Evolutionary conservation across 495 filamentous ascomycete genomes (phyloP), one percentile per base, ranked within the genome.

Genomic region (Lindgomyces ingoldianus): DNA sequence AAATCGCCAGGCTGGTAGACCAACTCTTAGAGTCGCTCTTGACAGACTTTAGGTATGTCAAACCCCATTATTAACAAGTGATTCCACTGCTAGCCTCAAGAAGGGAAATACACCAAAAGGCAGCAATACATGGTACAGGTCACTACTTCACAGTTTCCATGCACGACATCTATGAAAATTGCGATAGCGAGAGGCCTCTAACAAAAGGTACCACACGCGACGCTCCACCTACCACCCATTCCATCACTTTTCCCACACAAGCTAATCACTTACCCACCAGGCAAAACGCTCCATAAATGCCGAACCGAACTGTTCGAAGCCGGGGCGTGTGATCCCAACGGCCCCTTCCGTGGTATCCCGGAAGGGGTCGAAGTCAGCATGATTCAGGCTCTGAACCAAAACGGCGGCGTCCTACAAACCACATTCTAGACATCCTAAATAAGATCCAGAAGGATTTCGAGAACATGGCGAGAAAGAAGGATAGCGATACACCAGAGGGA

Each of bases 401-500:
- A 54, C 33, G 12, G 18, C 33, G 33, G 22, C 6, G 22, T 11
- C 19, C 27, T 36, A 18, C 8, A n/a, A 26, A 33, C 16, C 2
- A 26, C 1, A 21, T 16, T 54, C 22, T 29, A 12, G 33, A 29
- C 29, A 39, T 54, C 4, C 33, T 54, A 2, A 21, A 10, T 1
- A 10, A 29, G 2, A 33, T 54, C 2, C 10, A 54, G 27, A 26
- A 54, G 24, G 25, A 54, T 18, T 39, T 57, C 33, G 53, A 41
- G 3, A 18, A 12, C 3, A 42, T 57, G 29, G 33, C 41, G 12
- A 9, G 24, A 36, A 48, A 18, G 41, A 56, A 30, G 36, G 36
- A 45, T 12, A 42, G 53, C 10, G 46, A 62, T 26, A 39, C 47
- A 24, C 47, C 36, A 16, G 46, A 62, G 19, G 47, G 47, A n/a